Evolutionary conservation across 805 yeast species (phyloP).

Genomic region (Kodamaea neixiangensis): DNA sequence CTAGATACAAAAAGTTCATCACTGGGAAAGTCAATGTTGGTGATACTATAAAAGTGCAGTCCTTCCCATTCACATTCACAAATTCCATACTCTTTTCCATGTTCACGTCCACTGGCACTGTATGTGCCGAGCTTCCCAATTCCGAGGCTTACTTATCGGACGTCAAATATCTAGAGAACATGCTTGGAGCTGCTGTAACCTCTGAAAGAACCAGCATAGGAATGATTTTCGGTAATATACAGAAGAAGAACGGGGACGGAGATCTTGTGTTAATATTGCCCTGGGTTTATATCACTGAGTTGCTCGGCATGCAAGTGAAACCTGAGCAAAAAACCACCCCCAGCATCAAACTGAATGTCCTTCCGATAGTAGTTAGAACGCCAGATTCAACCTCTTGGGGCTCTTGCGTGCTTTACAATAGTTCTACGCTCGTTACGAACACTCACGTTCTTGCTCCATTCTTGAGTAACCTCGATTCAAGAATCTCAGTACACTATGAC

Average conservation of each 20-base stretch:
- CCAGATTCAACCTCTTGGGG: constrained; percentile 39
- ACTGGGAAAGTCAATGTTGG: constrained; percentile 1
- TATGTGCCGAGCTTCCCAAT: constrained; percentile 19
- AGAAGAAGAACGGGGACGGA: constrained; percentile 47
- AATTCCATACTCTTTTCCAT: constrained; percentile 31
- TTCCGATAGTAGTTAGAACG: constrained; percentile 11
- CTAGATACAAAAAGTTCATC: constrained; percentile 1
- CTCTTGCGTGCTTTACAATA: constrained; percentile 38
- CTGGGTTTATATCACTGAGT: constrained; percentile 23
- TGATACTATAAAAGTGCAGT: constrained; percentile 6
- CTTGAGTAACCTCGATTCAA: constrained; percentile 2
- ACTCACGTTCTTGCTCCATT: constrained; percentile 38
- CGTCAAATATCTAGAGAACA: constrained; percentile 45
- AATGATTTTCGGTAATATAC: constrained; percentile 38
- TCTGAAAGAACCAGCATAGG: constrained; percentile 29
- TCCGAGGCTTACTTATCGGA: constrained; percentile 37
- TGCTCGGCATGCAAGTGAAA: neutral
- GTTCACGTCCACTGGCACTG: constrained; percentile 23
- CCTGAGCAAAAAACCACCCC: neutral
- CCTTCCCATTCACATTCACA: constrained; percentile 32
- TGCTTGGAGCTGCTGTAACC: constrained; percentile 42
- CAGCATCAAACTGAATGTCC: neutral
- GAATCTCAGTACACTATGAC: constrained; percentile 11
- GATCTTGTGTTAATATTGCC: constrained; percentile 38
- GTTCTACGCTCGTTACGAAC: constrained; percentile 39